Conservation (phyloP, 306 rosid species). For the Spatholobus suberectus region DNA sequence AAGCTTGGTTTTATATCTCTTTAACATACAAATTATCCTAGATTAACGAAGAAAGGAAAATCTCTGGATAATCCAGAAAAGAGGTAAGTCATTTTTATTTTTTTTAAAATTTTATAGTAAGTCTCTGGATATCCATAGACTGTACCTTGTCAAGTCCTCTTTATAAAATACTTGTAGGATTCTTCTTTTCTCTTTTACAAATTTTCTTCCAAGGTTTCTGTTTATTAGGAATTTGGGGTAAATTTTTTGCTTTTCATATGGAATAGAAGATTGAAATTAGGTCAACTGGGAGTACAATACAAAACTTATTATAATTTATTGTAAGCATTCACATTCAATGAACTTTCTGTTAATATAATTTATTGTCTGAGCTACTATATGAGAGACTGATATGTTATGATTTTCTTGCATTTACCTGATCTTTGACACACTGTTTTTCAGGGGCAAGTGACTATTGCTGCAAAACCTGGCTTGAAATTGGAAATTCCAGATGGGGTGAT, state of each 20-base stretch:
- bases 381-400: not conserved
- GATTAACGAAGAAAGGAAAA: not conserved
- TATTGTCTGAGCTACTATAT: not conserved
- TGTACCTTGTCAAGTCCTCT: not conserved
- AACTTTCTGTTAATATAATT: not conserved
- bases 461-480: constrained; percentile 67
- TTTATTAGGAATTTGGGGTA: not conserved
- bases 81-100: not conserved
- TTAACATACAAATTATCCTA: not conserved
- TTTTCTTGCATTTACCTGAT: constrained; percentile 26
- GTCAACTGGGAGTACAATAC: not conserved
- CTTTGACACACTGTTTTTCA: constrained; percentile 38
- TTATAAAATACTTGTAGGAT: not conserved
- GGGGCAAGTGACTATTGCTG: constrained; percentile 71
- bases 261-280: constrained; percentile 16
- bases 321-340: constrained; percentile 22
- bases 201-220: not conserved
- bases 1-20: not conserved
- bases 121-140: not conserved
- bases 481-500: constrained; percentile 75
- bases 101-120: not conserved
- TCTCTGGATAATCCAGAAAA: not conserved
- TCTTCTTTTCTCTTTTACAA: not conserved
- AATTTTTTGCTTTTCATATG: not conserved
- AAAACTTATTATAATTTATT: not conserved